Evolutionary conservation across 1,284 basidiomycete genomes (phyloP), one percentile per base, ranked within the genome.

Genomic region (Fereydounia khargensis): DNA sequence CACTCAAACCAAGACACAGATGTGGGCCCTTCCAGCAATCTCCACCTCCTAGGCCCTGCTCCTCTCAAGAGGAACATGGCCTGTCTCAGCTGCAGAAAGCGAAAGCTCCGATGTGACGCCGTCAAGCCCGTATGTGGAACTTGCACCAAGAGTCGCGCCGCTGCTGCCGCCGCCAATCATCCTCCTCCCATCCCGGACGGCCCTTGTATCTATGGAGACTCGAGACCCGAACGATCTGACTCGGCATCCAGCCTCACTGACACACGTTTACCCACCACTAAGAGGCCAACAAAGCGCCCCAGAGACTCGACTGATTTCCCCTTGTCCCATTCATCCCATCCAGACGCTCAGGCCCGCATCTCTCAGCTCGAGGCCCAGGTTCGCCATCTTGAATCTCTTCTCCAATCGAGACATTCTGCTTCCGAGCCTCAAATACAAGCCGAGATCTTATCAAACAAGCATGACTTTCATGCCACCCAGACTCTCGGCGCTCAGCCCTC

Each of bases 71-170:
- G 50, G 11, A 53, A 53, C 27, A 47, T 48, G 27, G 50, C 50
- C 2, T 53, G 50, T 24, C 36, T 53, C 23, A 38, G 39, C 9
- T 53, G 50, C 30, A 25, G 50, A 7, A 53, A 48, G 28, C 34
- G 50, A 19, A 53, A 53, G 19, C 27, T 53, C 16, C 23, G 40
- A 31, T 53, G 50, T 35, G 50, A 53, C 22, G 50, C 50, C 8
- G 39, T 34, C 5, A 42, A 39, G 14, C 50, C 50, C 14, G 50
- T 53, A 4, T 53, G 50, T 32, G 39, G 39, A n/a, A 47, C 50
- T 9, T 53, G 50, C 28, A 35, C 44, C 10, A 38, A 39, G 19
- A 41, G 37, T 10, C 34, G 47, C 16, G 39, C 35, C 8, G 46
- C 40, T 2, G 50, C 50, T 16, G 38, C 44, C 16, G 35, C 45